Conservation (phyloP, 129 eudicot species). For the Saposhnikovia divaricata region DNA sequence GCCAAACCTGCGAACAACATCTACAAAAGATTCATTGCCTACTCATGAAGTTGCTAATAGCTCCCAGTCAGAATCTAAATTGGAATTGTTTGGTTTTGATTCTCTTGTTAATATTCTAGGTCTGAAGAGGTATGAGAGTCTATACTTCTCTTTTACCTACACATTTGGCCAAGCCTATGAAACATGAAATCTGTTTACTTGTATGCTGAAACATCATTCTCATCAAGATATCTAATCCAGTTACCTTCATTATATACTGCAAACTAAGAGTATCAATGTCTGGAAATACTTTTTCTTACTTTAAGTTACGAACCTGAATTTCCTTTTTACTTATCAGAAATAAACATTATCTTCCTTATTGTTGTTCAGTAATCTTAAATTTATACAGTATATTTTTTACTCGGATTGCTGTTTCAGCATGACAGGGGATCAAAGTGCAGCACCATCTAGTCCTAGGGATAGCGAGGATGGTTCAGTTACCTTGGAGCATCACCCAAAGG, state of each 20-base stretch:
- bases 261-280: background rate
- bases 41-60: slow-evolving; percentile 56
- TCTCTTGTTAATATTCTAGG: slow-evolving; percentile 97
- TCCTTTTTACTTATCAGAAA: background rate
- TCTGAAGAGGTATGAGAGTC: slow-evolving; percentile 65
- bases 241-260: background rate
- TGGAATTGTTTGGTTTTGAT: slow-evolving; percentile 97
- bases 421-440: slow-evolving; percentile 81
- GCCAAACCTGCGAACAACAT: slow-evolving; percentile 30
- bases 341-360: background rate
- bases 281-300: background rate
- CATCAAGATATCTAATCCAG: background rate
- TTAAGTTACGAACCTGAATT: background rate
- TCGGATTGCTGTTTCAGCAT: slow-evolving; percentile 46
- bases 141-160: background rate
- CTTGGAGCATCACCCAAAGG: slow-evolving; percentile 68
- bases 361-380: slow-evolving; percentile 2
- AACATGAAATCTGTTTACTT: background rate
- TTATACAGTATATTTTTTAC: slow-evolving; percentile 8
- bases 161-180: background rate
- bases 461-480: slow-evolving; percentile 69
- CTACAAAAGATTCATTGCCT: slow-evolving; percentile 35
- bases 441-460: slow-evolving; percentile 85
- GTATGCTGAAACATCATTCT: background rate
- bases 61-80: slow-evolving; percentile 62